A percentile compares a stretch with the other conserved stretches of the same genome.
These are phyloP conservation scores for Phialophora macrospora DNA, from an alignment of 2,329 filamentous ascomycete genomes.

Conservation along the genomic window DNA sequence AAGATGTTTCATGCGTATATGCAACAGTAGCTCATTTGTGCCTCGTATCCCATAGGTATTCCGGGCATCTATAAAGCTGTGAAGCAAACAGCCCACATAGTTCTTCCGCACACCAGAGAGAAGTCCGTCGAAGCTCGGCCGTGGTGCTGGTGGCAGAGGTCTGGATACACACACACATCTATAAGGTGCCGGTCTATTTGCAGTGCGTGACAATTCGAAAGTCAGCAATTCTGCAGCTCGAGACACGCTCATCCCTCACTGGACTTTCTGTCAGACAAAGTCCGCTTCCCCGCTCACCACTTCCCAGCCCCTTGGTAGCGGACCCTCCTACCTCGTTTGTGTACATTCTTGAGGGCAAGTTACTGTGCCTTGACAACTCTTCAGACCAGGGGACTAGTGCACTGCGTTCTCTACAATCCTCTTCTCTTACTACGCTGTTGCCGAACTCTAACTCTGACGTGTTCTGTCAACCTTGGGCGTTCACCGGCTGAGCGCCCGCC, in stretches of 20 bases:
- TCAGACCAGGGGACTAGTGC: neutral
- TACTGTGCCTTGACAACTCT: neutral
- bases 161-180: no score
- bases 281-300: neutral
- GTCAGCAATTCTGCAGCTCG: neutral
- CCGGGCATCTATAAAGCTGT: neutral
- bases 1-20: neutral
- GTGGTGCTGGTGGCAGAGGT: no score
- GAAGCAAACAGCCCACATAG: no score
- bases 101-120: no score
- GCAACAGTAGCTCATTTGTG: neutral
- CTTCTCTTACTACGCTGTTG: neutral
- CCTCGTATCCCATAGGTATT: neutral
- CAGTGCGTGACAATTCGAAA: neutral
- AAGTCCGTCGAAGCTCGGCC: no score
- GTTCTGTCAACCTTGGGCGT: neutral
- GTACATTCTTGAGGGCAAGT: neutral
- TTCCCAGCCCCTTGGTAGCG: neutral
- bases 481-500: slow-evolving; percentile 5
- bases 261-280: neutral
- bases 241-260: neutral
- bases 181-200: neutral
- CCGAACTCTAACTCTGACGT: neutral
- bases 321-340: neutral
- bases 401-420: neutral